Evolutionary conservation across 192 early-diverging fungal genomes (phyloP).

Genomic region (Backusella circina): DNA sequence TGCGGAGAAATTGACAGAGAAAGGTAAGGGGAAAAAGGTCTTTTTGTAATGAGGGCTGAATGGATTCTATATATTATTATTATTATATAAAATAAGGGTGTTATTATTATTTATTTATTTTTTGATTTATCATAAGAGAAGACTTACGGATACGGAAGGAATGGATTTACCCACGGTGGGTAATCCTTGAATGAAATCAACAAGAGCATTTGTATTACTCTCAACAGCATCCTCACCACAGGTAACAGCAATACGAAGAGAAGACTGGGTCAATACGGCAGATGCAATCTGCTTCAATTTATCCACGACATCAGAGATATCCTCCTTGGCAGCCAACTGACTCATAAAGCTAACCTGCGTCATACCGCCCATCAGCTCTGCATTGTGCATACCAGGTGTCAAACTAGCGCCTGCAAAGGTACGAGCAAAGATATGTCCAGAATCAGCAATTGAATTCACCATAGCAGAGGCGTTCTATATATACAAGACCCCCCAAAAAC

Average conservation of each 20-base stretch:
- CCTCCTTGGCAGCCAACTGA: conserved; percentile 60
- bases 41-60: conserved; percentile 54
- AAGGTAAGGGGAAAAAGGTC: conserved; percentile 80
- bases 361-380: conserved; percentile 55
- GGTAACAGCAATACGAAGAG: conserved; percentile 46
- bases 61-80: conserved; percentile 12
- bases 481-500: background rate
- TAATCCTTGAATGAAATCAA: conserved; percentile 40
- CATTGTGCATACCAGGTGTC: conserved; percentile 48
- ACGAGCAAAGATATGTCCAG: conserved; percentile 81
- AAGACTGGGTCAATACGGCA: conserved; percentile 43
- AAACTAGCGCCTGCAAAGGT: conserved; percentile 61
- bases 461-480: conserved; percentile 62
- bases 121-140: background rate
- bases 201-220: conserved; percentile 39
- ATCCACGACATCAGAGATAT: conserved; percentile 57
- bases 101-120: background rate
- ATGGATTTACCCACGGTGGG: conserved; percentile 8
- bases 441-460: conserved; percentile 77
- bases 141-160: conserved; percentile 5
- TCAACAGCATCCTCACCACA: conserved; percentile 50
- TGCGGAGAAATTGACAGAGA: conserved; percentile 82
- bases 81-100: background rate
- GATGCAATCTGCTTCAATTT: conserved; percentile 52
- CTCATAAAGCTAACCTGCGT: conserved; percentile 82